Conservation (phyloP, 306 rosid genomes). For the Gillenia trifoliata region DNA sequence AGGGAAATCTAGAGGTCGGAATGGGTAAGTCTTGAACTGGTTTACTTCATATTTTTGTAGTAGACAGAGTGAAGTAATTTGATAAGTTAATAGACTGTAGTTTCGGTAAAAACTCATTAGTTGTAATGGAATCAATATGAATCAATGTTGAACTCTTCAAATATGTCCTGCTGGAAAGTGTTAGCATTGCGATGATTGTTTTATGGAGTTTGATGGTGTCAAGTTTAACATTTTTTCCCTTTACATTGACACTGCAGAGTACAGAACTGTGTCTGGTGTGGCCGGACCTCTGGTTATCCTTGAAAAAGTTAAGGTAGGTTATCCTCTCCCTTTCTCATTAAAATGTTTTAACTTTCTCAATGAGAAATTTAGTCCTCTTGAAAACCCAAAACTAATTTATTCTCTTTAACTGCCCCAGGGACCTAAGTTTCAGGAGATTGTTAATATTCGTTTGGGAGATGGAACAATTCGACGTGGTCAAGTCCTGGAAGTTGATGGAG, state of each 20-base stretch:
- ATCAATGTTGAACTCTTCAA: neutral
- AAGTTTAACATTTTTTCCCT: conserved; percentile 1
- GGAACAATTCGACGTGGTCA: conserved; percentile 92
- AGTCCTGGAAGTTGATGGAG: conserved; percentile 98
- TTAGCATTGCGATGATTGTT: neutral
- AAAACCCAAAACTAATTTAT: conserved; percentile 8
- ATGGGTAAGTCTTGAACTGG: conserved; percentile 58
- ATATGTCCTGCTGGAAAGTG: neutral
- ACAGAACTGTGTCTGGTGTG: conserved; percentile 98
- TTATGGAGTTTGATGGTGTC: neutral
- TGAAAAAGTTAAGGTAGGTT: conserved; percentile 90
- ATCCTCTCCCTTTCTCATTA: conserved; percentile 1
- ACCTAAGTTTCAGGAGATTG: conserved; percentile 98
- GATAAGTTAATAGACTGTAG: neutral
- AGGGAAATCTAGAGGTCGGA: conserved; percentile 85
- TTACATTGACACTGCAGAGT: conserved; percentile 54
- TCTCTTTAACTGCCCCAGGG: conserved; percentile 54
- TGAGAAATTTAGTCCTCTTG: neutral
- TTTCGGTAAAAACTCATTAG: neutral
- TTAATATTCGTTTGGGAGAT: conserved; percentile 95
- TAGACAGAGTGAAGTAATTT: neutral
- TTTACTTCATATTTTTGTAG: conserved; percentile 18
- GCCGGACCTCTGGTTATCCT: conserved; percentile 99
- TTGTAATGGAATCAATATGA: neutral
- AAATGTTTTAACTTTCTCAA: conserved; percentile 7